Conservation (phyloP, 495 filamentous ascomycete genomes). For the Lophiostoma macrostomum region DNA sequence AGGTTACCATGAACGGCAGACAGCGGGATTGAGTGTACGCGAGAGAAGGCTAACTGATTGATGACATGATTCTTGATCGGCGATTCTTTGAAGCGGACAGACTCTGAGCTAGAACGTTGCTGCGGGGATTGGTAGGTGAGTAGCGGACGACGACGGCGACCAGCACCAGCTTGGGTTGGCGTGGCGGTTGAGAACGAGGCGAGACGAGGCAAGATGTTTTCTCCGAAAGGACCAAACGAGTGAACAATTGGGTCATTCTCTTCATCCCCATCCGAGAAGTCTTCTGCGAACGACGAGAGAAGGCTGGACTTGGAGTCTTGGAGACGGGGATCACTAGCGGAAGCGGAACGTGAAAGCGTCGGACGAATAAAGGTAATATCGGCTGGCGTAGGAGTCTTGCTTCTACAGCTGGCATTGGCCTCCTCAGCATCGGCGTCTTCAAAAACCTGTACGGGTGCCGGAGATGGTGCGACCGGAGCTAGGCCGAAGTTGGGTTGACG, state of each 20-base stretch:
- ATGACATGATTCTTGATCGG: conserved; percentile 67
- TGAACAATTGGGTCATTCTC: conserved; percentile 90
- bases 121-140: conserved; percentile 18
- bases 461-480: conserved; percentile 45
- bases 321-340: conserved; percentile 3
- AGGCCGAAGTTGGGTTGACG: conserved; percentile 28
- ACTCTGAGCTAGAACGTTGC: conserved; percentile 12
- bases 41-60: conserved; percentile 95
- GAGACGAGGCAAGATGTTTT: conserved; percentile 74
- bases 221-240: conserved; percentile 84
- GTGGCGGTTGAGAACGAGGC: conserved; percentile 66
- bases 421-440: conserved; percentile 52
- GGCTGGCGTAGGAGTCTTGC: conserved; percentile 9
- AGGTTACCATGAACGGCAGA: conserved; percentile 83
- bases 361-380: conserved; percentile 23
- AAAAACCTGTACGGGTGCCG: conserved; percentile 54
- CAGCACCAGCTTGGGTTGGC: conserved; percentile 41
- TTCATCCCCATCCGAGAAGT: conserved; percentile 77
- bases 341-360: conserved; percentile 9
- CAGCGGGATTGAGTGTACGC: conserved; percentile 87
- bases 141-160: conserved; percentile 16
- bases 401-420: conserved; percentile 19
- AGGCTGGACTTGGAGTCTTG: conserved; percentile 21
- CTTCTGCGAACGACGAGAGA: conserved; percentile 38
- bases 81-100: conserved; percentile 25